These are phyloP conservation scores for Setomelanomma holmii DNA, from an alignment of 2,329 filamentous ascomycete genomes.

Conservation along the genomic window DNA sequence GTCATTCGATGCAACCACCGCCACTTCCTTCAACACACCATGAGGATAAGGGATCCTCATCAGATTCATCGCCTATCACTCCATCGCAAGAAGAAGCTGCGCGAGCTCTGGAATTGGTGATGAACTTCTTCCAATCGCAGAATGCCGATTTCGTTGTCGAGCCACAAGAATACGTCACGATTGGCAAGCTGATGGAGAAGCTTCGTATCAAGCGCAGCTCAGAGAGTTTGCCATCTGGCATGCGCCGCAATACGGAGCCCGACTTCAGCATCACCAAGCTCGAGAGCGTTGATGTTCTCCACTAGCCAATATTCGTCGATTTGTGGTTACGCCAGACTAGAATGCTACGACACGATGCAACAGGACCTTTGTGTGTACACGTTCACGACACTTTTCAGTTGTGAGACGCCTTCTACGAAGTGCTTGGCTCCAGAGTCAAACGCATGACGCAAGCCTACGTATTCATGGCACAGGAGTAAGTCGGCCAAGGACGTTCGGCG, in stretches of 20 bases:
- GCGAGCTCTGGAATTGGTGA: constrained; percentile 78
- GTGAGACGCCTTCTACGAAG: constrained; percentile 11
- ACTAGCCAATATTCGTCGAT: constrained; percentile 24
- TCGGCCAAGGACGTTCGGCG: constrained; percentile 10
- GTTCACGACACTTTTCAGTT: constrained; percentile 19
- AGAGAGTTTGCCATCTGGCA: constrained; percentile 38
- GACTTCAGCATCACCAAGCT: constrained; percentile 39
- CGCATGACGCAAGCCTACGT: constrained; percentile 1
- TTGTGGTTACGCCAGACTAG: constrained; percentile 11
- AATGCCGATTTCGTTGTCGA: constrained; percentile 74
- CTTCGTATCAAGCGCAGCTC: constrained; percentile 70
- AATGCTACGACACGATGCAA: constrained; percentile 15
- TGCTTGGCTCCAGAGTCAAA: constrained; percentile 23
- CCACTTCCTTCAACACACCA: constrained; percentile 49
- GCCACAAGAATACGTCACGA: constrained; percentile 76
- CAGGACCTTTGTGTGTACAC: constrained; percentile 13
- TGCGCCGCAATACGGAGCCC: constrained; percentile 47
- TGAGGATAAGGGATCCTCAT: constrained; percentile 27
- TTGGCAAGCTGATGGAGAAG: constrained; percentile 86
- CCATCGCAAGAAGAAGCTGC: constrained; percentile 86
- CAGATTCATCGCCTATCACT: constrained; percentile 60
- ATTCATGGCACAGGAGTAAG: constrained; percentile 20
- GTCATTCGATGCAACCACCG: constrained; percentile 55
- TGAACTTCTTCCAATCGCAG: constrained; percentile 80
- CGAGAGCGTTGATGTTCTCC: constrained; percentile 39